Evolutionary conservation across 495 filamentous ascomycete species (phyloP), one percentile per base, ranked within the genome.

Genomic region (Hypoxylon lienhwacheense): DNA sequence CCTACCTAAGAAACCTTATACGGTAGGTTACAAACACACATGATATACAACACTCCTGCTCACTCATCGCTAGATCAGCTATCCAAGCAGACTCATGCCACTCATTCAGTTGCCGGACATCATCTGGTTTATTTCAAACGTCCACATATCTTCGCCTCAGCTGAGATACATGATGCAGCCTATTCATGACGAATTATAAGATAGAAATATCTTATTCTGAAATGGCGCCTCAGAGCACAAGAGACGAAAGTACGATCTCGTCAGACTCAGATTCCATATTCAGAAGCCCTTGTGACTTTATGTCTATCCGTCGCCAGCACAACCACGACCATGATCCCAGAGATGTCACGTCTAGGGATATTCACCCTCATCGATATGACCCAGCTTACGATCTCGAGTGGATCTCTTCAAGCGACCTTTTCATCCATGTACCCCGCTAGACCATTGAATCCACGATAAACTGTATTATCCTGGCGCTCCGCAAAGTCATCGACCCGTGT

Each of bases 361-460:
- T 21, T 2, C 29, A 16, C 17, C 19, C 24, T 14, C 31, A 36
- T 11, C 26, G 29, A 5, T 5, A 32, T 15, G 42, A 62, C 15
- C 35, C 33, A 11, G 33, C 31, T 4, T 51, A 45, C 32, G 59
- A 55, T 22, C 47, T 66, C 25, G 17, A 24, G 19, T 64, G 64
- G 64, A 25, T n/a, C 8, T 43, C 31, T 3, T 10, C 33, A 1
- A 34, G 28, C n/a, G 1, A 25, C 16, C 10, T 7, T 0, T 41
- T 57, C 22, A 41, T 20, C 1, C 0, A 8, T 0, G 51, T n/a
- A n/a, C 64, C 64, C 10, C 28, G 22, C 32, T 66, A 61, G 61
- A 50, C 53, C 0, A 10, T 56, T n/a, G 42, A 59, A 34, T 61
- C 64, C 2, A 56, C 56, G 7, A 15, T 62, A 21, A 37, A 53